Evolutionary conservation across 176 grass and related monocot genomes (phyloP), one percentile per base, ranked within the genome.

Genomic region (Aegilops sharonensis): DNA sequence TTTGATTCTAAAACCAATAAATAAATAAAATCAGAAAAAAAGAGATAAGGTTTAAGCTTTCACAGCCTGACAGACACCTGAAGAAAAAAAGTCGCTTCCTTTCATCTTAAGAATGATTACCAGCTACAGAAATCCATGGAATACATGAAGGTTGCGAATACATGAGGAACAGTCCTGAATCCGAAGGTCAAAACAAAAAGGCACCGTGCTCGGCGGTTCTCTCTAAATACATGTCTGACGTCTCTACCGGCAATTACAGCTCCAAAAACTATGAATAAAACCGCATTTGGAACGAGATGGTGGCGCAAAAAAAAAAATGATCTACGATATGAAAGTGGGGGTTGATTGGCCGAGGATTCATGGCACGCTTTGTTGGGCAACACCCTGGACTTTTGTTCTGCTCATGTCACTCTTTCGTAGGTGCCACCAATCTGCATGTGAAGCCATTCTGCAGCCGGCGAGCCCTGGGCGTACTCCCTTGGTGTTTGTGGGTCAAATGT

Each of bases 381-480:
- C 25, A 52, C 54, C 52, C 52, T 79, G 61, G 40, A 65, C 2
- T 11, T 80, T 29, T 63, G n/a, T 61, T 63, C 29, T 57, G 66
- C 60, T 92, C 92, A 97, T 85, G 92, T 92, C 62, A 97, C 92
- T 64, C 95, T 89, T 89, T 94, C 95, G 29, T 92, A 97, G 86
- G 88, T 83, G 77, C 90, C 90, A 18, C 92, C 92, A 57, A 97
- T 83, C 87, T 97, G 95, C 90, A 94, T 97, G 85, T 97, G 95
- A 86, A 97, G 92, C 92, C 95, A 97, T 70, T 97, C 92, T 1
- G 91, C 52, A 8, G 92, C 30, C 3, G 92, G 54, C 3, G 95
- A 65, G 56, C 80, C 89, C 12, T 94, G 92, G 30, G 32, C 77
- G 20, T 95, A 98, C n/a, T 95, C 95, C 72, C 83, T 93, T 81